phyloP scores from a whole-genome alignment of 2,329 filamentous ascomycete genomes.

The Cryphonectria carpinicola region DNA sequence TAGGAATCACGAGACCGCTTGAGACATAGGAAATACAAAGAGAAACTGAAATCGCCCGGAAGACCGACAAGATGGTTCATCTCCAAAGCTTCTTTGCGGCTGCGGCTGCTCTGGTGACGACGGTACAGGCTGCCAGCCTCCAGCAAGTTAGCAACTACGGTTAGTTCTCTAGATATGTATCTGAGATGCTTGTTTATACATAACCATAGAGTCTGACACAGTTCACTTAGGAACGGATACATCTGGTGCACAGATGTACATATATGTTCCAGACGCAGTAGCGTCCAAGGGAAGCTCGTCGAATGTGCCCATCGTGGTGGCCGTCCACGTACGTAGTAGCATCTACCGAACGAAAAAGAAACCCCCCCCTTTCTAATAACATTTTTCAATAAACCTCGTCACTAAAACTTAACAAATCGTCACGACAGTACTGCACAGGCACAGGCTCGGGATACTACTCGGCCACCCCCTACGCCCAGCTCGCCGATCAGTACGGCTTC shows the following conservation, averaged over 20 bases:
- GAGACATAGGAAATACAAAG: not conserved
- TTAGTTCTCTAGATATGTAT: not conserved
- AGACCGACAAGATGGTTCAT: conserved; percentile 30
- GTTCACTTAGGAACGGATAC: conserved; percentile 33
- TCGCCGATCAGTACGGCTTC: conserved; percentile 59
- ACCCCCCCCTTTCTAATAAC: too few relatives aligned
- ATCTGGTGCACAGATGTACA: conserved; percentile 36
- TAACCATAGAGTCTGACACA: not conserved
- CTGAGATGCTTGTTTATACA: not conserved
- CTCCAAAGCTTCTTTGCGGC: conserved; percentile 29
- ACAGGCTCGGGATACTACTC: conserved; percentile 50
- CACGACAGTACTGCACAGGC: conserved; percentile 19
- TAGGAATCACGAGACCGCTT: not conserved
- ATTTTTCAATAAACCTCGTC: not conserved
- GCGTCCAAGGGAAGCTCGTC: conserved; percentile 36
- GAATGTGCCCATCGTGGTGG: conserved; percentile 54
- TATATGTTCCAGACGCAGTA: conserved; percentile 42
- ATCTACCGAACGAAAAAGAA: not conserved
- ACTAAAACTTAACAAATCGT: not conserved
- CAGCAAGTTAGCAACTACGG: conserved; percentile 37
- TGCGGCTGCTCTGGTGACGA: conserved; percentile 32
- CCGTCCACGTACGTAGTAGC: conserved; percentile 53
- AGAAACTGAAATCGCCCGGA: not conserved
- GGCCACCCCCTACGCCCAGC: conserved; percentile 54
- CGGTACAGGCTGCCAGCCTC: conserved; percentile 33